These are phyloP conservation scores for Septoria linicola DNA, from an alignment of 2,329 filamentous ascomycete genomes.

Conservation along the genomic window DNA sequence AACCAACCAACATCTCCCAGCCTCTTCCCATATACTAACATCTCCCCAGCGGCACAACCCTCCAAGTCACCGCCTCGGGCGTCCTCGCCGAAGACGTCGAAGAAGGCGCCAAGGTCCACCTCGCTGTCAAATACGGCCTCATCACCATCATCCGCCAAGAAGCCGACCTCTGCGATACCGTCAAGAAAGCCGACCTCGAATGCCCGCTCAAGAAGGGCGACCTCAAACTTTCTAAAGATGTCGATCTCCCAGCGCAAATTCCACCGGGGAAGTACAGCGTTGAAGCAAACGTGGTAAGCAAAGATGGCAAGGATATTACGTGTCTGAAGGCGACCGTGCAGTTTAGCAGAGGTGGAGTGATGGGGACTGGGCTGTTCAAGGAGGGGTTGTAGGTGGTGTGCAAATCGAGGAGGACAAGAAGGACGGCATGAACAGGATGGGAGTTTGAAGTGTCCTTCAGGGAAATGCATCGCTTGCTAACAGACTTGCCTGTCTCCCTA, in stretches of 20 bases:
- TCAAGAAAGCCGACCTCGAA: slow-evolving; percentile 80
- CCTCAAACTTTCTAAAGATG: slow-evolving; percentile 70
- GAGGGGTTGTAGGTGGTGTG: slow-evolving; percentile 29
- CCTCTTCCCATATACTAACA: neutral
- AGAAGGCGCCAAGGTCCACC: slow-evolving; percentile 74
- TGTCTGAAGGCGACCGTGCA: slow-evolving; percentile 75
- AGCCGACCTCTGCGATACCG: slow-evolving; percentile 84
- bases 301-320: slow-evolving; percentile 72
- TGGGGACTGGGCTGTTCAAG: slow-evolving; percentile 25
- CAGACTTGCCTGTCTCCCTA: too few relatives aligned
- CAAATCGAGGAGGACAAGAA: too few relatives aligned
- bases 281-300: slow-evolving; percentile 76
- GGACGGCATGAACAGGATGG: too few relatives aligned
- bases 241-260: slow-evolving; percentile 81
- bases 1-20: too few relatives aligned
- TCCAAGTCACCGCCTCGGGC: slow-evolving; percentile 77
- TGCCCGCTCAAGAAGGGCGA: slow-evolving; percentile 84
- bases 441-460: too few relatives aligned
- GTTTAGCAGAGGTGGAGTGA: slow-evolving; percentile 52
- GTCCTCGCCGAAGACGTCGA: slow-evolving; percentile 70
- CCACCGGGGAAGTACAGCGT: slow-evolving; percentile 91
- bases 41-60: slow-evolving; percentile 66
- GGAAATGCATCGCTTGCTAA: too few relatives aligned
- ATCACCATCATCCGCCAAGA: slow-evolving; percentile 82
- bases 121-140: slow-evolving; percentile 90